Base-by-base conservation (phyloP, 2,329 filamentous ascomycete species). In the Alternaria gansuensis region DNA sequence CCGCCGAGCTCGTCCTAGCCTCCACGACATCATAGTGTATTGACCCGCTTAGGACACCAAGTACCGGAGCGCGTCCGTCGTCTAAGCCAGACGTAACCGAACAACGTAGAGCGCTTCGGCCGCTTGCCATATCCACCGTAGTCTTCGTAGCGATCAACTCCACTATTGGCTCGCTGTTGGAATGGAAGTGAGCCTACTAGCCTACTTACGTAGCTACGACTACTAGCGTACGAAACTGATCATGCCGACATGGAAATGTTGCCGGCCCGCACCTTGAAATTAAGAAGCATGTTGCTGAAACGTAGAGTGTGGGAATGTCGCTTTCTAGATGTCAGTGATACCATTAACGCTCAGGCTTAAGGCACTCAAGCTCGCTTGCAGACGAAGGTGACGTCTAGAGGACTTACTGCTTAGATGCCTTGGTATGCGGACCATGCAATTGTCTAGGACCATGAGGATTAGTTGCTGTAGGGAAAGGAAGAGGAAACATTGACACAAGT, bases 151-250 rank as follows among this genome's bases (percentile, higher is more conserved):
- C 34, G 17, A 14, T 29, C 29, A 9, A 33, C 17, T 4, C 3
- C 5, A 37, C 44, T 4, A 62, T 59, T 62, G 59, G 59, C 11
- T 54, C 56, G 43, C 48, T 49, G 59, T 62, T 56, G 59, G 59
- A 29, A 55, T 13, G 1, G 14, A 34, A 17, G 10, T 13, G 34
- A 40, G 29, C 36, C 14, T 49, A 14, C 39, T 43, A 54, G 24
- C 36, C 21, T 21, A 41, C 14, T 26, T 26, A 29, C 8, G n/a
- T 37, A 50, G 41, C 33, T 21, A 34, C 10, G 2, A 37, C 24
- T 11, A 50, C 33, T 36, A 24, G 31, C 10, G 26, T 33, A 24
- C 24, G 21, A 49, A 26, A 29, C 7, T 17, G 48, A 31, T 62
- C 59, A 62, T 58, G 59, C 49, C 56, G 46, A 40, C 56, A 26